A percentile compares a stretch with the other conserved stretches of the same genome.
Evolutionary conservation across 2,329 filamentous ascomycete species (phyloP).

Genomic region (Gyromitra esculenta): DNA sequence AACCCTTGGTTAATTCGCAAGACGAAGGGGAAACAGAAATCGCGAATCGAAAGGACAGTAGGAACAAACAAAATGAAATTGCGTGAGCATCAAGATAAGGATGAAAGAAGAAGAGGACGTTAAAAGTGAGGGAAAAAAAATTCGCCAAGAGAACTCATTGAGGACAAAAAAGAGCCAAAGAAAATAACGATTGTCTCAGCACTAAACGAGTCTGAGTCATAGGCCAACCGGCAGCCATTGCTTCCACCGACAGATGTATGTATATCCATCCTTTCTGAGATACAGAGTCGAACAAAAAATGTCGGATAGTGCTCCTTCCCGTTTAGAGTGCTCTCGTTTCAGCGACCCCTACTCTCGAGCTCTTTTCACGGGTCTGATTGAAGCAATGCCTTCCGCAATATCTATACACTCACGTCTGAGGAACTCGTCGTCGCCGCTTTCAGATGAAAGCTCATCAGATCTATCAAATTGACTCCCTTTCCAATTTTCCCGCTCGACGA

Average conservation of each 20-base stretch:
- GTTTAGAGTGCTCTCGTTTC: background rate
- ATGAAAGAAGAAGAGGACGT: background rate
- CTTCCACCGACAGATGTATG: slow-evolving; percentile 3
- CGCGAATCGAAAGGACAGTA: background rate
- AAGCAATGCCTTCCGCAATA: slow-evolving; percentile 10
- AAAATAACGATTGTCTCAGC: slow-evolving; percentile 44
- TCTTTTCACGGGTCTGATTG: slow-evolving; percentile 33
- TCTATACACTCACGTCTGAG: background rate
- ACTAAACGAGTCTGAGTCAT: slow-evolving; percentile 31
- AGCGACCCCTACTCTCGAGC: slow-evolving; percentile 22
- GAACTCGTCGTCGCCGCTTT: slow-evolving; percentile 13
- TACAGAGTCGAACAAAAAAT: background rate
- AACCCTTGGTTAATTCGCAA: background rate
- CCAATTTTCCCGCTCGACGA: slow-evolving; percentile 42
- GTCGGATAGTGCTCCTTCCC: background rate
- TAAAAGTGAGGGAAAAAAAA: background rate
- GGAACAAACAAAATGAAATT: slow-evolving; percentile 1
- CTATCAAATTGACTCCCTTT: slow-evolving; percentile 23
- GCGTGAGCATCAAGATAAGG: background rate
- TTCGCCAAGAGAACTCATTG: background rate
- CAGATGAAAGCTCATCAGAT: slow-evolving; percentile 27
- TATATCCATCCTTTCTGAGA: background rate
- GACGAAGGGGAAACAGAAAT: slow-evolving; percentile 7
- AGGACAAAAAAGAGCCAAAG: slow-evolving; percentile 3
- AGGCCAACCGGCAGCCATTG: slow-evolving; percentile 49